These are phyloP conservation scores for Coniochaeta ligniaria DNA, from an alignment of 2,329 filamentous ascomycete genomes.

Conservation along the genomic window DNA sequence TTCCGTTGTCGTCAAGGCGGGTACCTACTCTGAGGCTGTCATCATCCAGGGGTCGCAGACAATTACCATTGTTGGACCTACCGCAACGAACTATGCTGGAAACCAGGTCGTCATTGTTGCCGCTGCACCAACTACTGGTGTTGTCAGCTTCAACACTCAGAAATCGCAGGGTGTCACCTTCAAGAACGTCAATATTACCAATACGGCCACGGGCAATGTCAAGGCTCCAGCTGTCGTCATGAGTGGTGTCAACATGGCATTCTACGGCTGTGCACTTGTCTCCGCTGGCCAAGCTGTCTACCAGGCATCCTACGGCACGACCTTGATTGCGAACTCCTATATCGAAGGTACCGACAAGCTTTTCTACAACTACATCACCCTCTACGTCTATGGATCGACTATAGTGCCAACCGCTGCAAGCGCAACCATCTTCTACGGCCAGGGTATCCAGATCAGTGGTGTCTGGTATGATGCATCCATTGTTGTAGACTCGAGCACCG, in stretches of 20 bases:
- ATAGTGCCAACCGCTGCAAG: slow-evolving; percentile 28
- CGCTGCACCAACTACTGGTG: slow-evolving; percentile 9
- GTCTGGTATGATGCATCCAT: slow-evolving; percentile 29
- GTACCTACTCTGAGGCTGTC: slow-evolving; percentile 35
- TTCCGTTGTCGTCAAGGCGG: slow-evolving; percentile 34
- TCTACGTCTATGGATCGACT: slow-evolving; percentile 34
- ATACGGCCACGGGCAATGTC: slow-evolving; percentile 15
- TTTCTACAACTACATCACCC: slow-evolving; percentile 29
- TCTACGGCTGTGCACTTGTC: slow-evolving; percentile 36
- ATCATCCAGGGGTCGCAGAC: slow-evolving; percentile 29
- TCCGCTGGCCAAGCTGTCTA: slow-evolving; percentile 23
- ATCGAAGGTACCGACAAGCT: slow-evolving; percentile 34
- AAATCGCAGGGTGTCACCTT: slow-evolving; percentile 23
- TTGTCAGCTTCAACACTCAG: slow-evolving; percentile 21
- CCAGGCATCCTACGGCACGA: slow-evolving; percentile 21
- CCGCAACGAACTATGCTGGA: slow-evolving; percentile 22
- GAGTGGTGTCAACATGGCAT: slow-evolving; percentile 29
- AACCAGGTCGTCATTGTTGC: slow-evolving; percentile 27
- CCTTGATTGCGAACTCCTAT: slow-evolving; percentile 34
- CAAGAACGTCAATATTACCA: slow-evolving; percentile 31
- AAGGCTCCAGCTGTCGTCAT: slow-evolving; percentile 17
- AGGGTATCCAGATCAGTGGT: slow-evolving; percentile 20
- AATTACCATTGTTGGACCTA: slow-evolving; percentile 30
- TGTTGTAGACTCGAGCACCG: slow-evolving; percentile 29
- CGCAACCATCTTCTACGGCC: slow-evolving; percentile 29